Evolutionary conservation across 2,329 filamentous ascomycete species (phyloP).

Genomic region (Aspergillus sp.): DNA sequence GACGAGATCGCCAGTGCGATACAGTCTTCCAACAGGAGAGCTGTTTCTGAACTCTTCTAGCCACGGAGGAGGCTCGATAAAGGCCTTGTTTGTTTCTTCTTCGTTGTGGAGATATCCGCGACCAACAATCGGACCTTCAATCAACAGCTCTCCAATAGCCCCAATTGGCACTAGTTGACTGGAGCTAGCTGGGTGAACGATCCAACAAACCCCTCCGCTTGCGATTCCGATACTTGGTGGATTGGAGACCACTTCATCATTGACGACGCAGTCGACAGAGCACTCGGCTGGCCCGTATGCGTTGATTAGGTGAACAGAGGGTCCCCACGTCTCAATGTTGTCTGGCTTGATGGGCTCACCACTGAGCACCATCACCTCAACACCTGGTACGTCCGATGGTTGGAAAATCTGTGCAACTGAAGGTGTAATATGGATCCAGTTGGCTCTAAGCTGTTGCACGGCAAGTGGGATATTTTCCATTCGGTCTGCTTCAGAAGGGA

Average conservation of each 20-base stretch:
- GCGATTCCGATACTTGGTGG: constrained; percentile 21
- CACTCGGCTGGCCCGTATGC: constrained; percentile 37
- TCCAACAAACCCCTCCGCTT: constrained; percentile 32
- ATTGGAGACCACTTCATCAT: constrained; percentile 6
- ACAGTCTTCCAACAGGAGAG: constrained; percentile 6
- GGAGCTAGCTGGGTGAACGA: constrained; percentile 32
- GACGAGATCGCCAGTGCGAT: constrained; percentile 25
- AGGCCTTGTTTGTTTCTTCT: constrained; percentile 13
- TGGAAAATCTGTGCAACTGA: constrained; percentile 43
- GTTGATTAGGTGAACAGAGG: constrained; percentile 29
- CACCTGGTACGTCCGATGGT: constrained; percentile 31
- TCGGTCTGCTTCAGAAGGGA: constrained; percentile 43
- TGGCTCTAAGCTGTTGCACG: constrained; percentile 45
- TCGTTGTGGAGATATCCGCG: constrained; percentile 19
- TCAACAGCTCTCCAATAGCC: constrained; percentile 34
- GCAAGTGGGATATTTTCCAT: constrained; percentile 41
- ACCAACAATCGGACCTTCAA: constrained; percentile 29
- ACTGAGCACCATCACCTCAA: constrained; percentile 26
- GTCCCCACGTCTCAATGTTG: constrained; percentile 30
- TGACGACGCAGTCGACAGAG: constrained; percentile 19
- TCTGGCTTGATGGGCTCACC: constrained; percentile 16
- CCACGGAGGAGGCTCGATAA: constrained; percentile 20
- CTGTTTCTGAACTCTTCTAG: background rate
- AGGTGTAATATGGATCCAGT: constrained; percentile 53
- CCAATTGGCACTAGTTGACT: constrained; percentile 31